Evolutionary conservation across 2,329 filamentous ascomycete genomes (phyloP), one percentile per base, ranked within the genome.

Genomic region (Neofusicoccum cordaticola): DNA sequence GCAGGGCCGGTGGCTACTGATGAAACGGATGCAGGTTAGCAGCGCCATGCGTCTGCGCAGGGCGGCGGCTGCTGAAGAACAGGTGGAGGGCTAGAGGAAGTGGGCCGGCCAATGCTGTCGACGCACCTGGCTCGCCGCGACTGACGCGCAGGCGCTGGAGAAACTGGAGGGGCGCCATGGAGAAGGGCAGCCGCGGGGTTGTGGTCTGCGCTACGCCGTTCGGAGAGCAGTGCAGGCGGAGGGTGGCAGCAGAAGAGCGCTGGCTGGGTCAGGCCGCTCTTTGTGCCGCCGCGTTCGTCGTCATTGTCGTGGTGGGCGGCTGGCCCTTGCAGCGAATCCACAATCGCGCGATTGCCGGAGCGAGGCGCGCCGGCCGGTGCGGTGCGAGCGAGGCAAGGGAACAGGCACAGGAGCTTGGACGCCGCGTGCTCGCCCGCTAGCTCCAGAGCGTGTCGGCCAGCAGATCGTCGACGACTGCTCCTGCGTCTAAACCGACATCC

Each of bases 1-100:
- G 70, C 72, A 39, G 77, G 75, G 69, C 75, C 71, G 68, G 75
- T 74, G 62, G 71, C 71, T 64, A 70, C 75, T 78, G 74, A 63
- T 66, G 67, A 70, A 67, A 73, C 53, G 70, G 75, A 44, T 5
- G 17, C 27, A 37, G 27, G 31, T 60, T 47, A 60, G 56, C n/a
- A 34, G 9, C 11, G 27, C 9, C 3, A 57, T 45, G 39, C 61
- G 9, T 34, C 11, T 34, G 17, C 34, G 27, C 27, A 47, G n/a
- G 42, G 31, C 50, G 45, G 37, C 42, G 51, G 53, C 65, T 52
- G 39, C 44, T 51, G 58, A 37, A 42, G 58, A 60, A 15, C 39
- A n/a, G 52, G 17, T 9, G 60, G 45, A 22, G 47, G 60, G 42
- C 44, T 48, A 37, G 57, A 50, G 47, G 45, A 31, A 52, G 11